Evolutionary conservation across 805 yeast species (phyloP), one percentile per base, ranked within the genome.

Genomic region (Candida caryicola): DNA sequence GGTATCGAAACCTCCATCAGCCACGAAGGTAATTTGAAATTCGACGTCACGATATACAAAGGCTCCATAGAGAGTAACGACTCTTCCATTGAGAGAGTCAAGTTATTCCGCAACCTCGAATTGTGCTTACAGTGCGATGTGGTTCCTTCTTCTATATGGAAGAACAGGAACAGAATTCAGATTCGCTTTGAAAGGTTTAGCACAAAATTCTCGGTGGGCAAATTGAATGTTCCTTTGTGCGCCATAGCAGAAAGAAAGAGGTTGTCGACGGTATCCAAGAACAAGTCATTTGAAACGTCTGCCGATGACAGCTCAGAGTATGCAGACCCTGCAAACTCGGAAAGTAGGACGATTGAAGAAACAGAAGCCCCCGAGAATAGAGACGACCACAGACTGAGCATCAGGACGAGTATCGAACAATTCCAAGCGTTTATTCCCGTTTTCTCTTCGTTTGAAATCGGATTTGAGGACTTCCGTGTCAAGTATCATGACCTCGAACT

Each of bases 401-500:
- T 34, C 36, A 27, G 18, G 26, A 12, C 7, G 10, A 7, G 10
- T 21, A 25, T 39, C 15, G 17, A 25, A 15, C 8, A 18, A 7
- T 19, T 36, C 7, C 16, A 32, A 10, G 31, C 13, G 9, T 9
- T 23, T 4, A 21, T 40, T 5, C 31, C 36, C 1, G 8, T 26
- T 5, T 41, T 41, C 23, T 13, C 36, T 2, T 26, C 29, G n/a
- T 28, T 38, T 13, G 19, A 16, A 12, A 29, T 40, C n/a, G 44
- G 48, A 4, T 28, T 62, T 9, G 67, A 62, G 34, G 63, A 63
- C 25, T 47, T 58, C 27, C 41, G 44, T n/a, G 17, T 57, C 29
- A 23, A 50, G 7, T 47, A 48, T 38, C 49, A 51, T 3, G 49
- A 52, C 5, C 29, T 50, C 5, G 37, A 37, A 6, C 25, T 51